These are phyloP conservation scores for Avena sativa DNA, from an alignment of 176 grass and related monocot genomes.

Conservation along the genomic window DNA sequence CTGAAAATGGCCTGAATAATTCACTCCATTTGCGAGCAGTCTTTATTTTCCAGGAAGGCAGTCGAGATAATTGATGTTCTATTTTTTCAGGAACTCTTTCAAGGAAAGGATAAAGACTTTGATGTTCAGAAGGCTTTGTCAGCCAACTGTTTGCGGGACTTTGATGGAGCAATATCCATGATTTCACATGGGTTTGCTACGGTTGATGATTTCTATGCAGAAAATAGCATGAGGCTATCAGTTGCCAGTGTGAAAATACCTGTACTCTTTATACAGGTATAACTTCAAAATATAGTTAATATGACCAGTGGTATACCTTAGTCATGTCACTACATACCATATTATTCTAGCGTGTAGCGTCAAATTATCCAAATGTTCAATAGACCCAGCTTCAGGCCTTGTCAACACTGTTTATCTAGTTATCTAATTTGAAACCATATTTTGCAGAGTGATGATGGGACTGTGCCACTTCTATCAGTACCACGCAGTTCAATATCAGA, in stretches of 20 bases:
- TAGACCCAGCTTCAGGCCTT: neutral
- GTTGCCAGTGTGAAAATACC: constrained; percentile 71
- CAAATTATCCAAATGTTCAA: constrained; percentile 11
- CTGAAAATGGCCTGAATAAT: constrained; percentile 29
- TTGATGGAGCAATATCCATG: constrained; percentile 90
- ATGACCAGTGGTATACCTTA: neutral
- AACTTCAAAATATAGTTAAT: constrained; percentile 23
- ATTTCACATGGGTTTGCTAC: constrained; percentile 77
- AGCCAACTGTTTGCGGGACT: constrained; percentile 67
- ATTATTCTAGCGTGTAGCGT: neutral
- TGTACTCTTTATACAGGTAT: constrained; percentile 88
- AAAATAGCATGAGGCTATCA: constrained; percentile 63
- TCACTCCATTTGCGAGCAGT: neutral
- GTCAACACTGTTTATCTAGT: constrained; percentile 23
- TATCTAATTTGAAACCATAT: constrained; percentile 46
- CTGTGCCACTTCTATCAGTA: constrained; percentile 77
- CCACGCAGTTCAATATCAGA: constrained; percentile 87
- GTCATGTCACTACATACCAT: neutral
- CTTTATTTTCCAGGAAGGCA: constrained; percentile 27
- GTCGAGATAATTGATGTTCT: constrained; percentile 18
- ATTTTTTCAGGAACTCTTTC: constrained; percentile 92
- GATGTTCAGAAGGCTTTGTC: constrained; percentile 80
- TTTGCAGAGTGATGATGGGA: constrained; percentile 87
- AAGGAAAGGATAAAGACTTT: constrained; percentile 88
- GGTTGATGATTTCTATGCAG: constrained; percentile 79